Evolutionary conservation across 306 rosid species (phyloP), one percentile per base, ranked within the genome.

Genomic region (Fragaria iinumae): DNA sequence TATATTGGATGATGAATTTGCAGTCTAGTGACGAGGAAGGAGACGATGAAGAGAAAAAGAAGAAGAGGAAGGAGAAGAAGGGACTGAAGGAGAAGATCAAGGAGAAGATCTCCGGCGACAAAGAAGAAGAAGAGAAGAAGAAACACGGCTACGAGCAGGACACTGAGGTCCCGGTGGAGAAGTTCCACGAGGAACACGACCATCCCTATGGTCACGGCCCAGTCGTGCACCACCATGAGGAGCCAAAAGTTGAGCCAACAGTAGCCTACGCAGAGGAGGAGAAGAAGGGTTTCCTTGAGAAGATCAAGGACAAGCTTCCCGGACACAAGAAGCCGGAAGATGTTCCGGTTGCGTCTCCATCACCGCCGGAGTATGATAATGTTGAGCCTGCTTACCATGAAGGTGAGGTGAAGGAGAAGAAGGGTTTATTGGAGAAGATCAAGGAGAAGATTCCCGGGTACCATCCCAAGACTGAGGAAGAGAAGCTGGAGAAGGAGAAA

Each of bases 361-460:
- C 69, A 11, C 75, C 60, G 41, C 62, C 74, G 11, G 27, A 34
- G 64, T 21, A 55, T 9, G 38, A 73, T 4, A 48, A 55, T 13
- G 14, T 79, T 72, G 66, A 56, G 72, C 59, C 62, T 9, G 70
- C 69, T 60, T 5, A 53, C 41, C 9, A 73, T 21, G 96, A 88
- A 68, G 91, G 81, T 1, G 88, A 81, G 47, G 62, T 70, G 4
- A 89, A 89, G 81, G 88, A 93, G 85, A 92, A 93, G 90, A 93
- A 92, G 76, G 98, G 98, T 67, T 50, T 92, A 3, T 79, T 92
- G 29, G 98, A 91, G 75, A 93, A 90, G 89, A 90, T 90, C 21
- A 93, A 93, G 75, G 97, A 91, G 67, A 91, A 90, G 76, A 76
- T 93, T 47, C 97, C 97, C 6, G 97, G 98, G 27, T 84, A 88